Percentiles rank a stretch among this genome's conserved stretches.
Evolutionary conservation across 2,329 filamentous ascomycete species (phyloP).

Genomic region (Cercospora sojina): DNA sequence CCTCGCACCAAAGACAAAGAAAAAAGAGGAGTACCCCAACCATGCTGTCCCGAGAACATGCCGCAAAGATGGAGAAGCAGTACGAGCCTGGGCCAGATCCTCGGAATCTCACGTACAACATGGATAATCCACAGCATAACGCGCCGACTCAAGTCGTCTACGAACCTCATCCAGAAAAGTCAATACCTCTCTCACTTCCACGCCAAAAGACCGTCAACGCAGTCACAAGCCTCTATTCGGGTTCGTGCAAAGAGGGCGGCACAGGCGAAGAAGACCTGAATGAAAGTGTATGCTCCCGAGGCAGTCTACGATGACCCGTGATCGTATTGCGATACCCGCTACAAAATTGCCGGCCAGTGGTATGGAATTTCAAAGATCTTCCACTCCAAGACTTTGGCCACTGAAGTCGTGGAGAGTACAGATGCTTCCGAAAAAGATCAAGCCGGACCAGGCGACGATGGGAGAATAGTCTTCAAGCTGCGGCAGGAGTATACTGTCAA

Average conservation of each 20-base stretch:
- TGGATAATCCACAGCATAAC: conserved; percentile 27
- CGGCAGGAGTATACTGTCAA: conserved; percentile 50
- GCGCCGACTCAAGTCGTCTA: conserved; percentile 43
- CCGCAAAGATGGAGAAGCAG: background rate
- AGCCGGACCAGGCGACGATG: conserved; percentile 34
- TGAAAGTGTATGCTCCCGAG: conserved; percentile 50
- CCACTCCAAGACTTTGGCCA: conserved; percentile 15
- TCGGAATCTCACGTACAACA: conserved; percentile 35
- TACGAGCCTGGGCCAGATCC: conserved; percentile 26
- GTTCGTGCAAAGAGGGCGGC: conserved; percentile 23
- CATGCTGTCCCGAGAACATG: conserved; percentile 6
- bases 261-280: conserved; percentile 47
- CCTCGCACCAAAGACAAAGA: background rate
- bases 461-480: conserved; percentile 50
- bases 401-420: conserved; percentile 18
- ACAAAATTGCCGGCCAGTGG: conserved; percentile 55
- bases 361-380: conserved; percentile 40
- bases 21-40: background rate
- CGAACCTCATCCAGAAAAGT: conserved; percentile 42
- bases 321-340: conserved; percentile 49
- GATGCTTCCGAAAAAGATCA: background rate
- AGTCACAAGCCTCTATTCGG: conserved; percentile 49
- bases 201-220: conserved; percentile 45
- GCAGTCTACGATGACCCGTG: conserved; percentile 51
- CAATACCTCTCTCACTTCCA: conserved; percentile 38